Evolutionary conservation across 352 stramenopile genomes (phyloP).

Genomic region (Globisporangium camurandrum): DNA sequence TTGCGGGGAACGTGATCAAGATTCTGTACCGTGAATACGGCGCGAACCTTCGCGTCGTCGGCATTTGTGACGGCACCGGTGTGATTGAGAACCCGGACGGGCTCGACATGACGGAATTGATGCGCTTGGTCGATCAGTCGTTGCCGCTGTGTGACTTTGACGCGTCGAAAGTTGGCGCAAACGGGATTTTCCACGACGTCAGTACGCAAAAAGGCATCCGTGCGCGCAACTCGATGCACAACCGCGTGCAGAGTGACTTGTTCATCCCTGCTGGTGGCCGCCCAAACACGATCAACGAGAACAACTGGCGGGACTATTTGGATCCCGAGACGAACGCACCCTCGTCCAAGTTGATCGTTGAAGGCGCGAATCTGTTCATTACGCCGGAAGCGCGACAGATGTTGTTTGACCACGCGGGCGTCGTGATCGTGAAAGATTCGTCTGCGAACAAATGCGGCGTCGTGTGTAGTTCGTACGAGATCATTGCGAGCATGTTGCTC

Average conservation of each 20-base stretch:
- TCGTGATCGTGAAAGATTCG: conserved; percentile 97
- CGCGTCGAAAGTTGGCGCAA: conserved; percentile 32
- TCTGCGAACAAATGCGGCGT: conserved; percentile 89
- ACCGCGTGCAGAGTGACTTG: conserved; percentile 86
- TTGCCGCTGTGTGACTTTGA: conserved; percentile 84
- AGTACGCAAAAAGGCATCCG: conserved; percentile 71
- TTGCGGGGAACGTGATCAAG: conserved; percentile 97
- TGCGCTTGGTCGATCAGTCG: conserved; percentile 90
- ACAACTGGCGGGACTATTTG: conserved; percentile 76
- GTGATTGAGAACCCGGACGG: conserved; percentile 94
- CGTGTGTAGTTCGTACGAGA: conserved; percentile 82
- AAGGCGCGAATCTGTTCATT: conserved; percentile 84
- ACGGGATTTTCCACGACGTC: conserved; percentile 81
- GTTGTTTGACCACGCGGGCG: conserved; percentile 92
- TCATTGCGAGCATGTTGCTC: conserved; percentile 92
- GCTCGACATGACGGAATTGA: conserved; percentile 90
- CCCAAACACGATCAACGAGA: conserved; percentile 83
- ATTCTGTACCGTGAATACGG: conserved; percentile 92
- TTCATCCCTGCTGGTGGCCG: conserved; percentile 80
- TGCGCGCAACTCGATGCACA: conserved; percentile 97
- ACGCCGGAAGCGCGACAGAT: conserved; percentile 80
- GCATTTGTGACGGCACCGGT: conserved; percentile 88
- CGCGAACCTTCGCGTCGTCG: conserved; percentile 92
- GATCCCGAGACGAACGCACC: conserved; percentile 54
- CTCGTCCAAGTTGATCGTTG: conserved; percentile 73